Evolutionary conservation across 1,284 basidiomycete genomes (phyloP).

Genomic region (Abortiporus biennis): DNA sequence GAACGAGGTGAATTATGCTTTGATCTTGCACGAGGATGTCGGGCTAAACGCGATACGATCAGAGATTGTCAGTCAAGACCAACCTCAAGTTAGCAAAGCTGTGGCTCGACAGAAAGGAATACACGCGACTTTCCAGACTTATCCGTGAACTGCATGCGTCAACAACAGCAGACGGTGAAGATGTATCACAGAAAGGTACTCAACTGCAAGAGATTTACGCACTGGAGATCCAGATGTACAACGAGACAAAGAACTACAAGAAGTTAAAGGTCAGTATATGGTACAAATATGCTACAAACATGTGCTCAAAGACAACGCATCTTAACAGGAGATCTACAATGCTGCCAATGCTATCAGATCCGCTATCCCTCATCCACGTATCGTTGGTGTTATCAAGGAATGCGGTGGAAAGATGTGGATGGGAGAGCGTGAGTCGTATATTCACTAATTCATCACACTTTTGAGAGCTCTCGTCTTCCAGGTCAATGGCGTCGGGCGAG

Average conservation of each 20-base stretch:
- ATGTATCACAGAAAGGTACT: conserved; percentile 86
- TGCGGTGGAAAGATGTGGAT: conserved; percentile 99
- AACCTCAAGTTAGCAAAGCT: conserved; percentile 97
- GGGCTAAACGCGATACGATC: background rate
- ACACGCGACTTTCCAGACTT: conserved; percentile 66
- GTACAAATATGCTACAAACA: conserved; percentile 1
- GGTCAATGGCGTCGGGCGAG: conserved; percentile 96
- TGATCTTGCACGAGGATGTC: background rate
- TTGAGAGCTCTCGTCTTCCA: conserved; percentile 21
- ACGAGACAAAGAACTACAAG: conserved; percentile 91
- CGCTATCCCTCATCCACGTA: conserved; percentile 96
- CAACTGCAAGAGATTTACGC: conserved; percentile 97
- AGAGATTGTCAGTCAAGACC: conserved; percentile 93
- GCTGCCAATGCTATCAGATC: conserved; percentile 90
- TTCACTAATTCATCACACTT: background rate
- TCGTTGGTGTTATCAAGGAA: conserved; percentile 99
- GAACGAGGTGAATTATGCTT: conserved; percentile 76
- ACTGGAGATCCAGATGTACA: conserved; percentile 99
- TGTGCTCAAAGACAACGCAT: too few species aligned
- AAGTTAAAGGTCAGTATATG: conserved; percentile 75
- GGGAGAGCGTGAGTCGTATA: conserved; percentile 81
- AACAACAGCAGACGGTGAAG: conserved; percentile 69
- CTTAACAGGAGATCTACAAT: conserved; percentile 98
- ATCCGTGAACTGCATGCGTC: conserved; percentile 67
- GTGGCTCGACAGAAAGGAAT: conserved; percentile 96